Evolutionary conservation across 1,284 basidiomycete genomes (phyloP), one percentile per base, ranked within the genome.

Genomic region (Termitomyces sp.): DNA sequence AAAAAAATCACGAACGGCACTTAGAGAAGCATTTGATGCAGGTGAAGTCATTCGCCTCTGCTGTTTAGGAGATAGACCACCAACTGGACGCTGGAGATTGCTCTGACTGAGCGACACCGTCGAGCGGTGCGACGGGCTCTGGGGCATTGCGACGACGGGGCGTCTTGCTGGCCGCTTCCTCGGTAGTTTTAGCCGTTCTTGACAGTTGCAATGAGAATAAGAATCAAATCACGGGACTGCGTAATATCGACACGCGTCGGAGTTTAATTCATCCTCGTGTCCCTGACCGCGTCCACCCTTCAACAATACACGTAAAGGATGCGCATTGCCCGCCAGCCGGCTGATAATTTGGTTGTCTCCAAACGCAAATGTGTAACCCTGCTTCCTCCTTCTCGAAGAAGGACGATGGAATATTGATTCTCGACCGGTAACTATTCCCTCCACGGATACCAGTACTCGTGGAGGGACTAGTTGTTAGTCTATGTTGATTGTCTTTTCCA

Each of bases 21-120:
- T 62, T 8, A 67, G 53, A 50, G 65, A 64, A 43, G 57, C 45
- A 6, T 49, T 54, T 24, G 62, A 59, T 14, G 61, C 63, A 33
- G 68, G 68, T 24, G 68, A 68, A 51, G 69, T 69, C 66, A 68
- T 67, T 43, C 68, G 59, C 52, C 68, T 56, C 55, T 66, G 67
- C 42, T 66, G 66, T 50, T 62, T 65, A 24, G 57, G 54, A 3
- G 52, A 53, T 14, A 55, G 59, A 14, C 57, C 50, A n/a, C 49
- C 38, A 35, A 10, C 38, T 31, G 58, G 56, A 14, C 56, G 38
- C 14, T 62, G 62, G 13, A 60, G 55, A 26, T 60, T 61, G 35
- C 44, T 60, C 21, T 57, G 55, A 52, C 52, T 57, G 30, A 58
- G 46, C 14, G 63, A 63, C 21, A 58, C 53, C 16, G 60, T 59